Evolutionary conservation across 495 filamentous ascomycete genomes (phyloP), one percentile per base, ranked within the genome.

Genomic region (Aspergillus asperescens): DNA sequence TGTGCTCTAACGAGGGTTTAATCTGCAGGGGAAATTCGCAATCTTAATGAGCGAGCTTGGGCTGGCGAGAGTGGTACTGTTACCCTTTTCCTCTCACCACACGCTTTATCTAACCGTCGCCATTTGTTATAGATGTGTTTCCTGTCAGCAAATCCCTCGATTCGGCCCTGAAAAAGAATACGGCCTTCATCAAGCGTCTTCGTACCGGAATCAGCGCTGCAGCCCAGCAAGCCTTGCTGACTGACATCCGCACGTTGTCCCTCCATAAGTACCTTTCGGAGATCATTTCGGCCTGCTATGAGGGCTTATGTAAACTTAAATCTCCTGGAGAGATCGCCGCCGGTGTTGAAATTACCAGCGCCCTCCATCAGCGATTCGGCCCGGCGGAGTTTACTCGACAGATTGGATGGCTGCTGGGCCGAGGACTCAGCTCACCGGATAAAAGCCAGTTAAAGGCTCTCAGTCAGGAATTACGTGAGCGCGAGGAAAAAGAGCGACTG

Each of bases 121-220:
- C 42, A 4, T 47, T 9, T 20, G 45, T n/a, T 19, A 56, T 60
- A 96, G 92, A 87, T 74, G 70, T 94, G 27, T 94, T 95, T 65
- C 77, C 82, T 28, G 82, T 91, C 53, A 81, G 77, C 67, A 77
- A 80, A 50, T 88, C 89, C 22, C 85, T 99, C 55, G 94, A 99
- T 67, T 95, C 94, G 15, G 92, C 91, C 25, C 78, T 99, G 60
- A 97, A 96, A 77, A 99, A 97, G 72, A 99, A 99, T 62, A 99
- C 93, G 10, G 91, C 92, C 52, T 96, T 97, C 68, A 99, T 99
- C 67, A 96, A 96, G 69, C 87, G 94, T 47, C 77, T 97, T 28
- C 88, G 93, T 29, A 96, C 93, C 23, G 88, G 90, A 34, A 85
- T 97, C 54, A 90, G 82, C 51, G 74, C 87, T 42, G 78, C 88